Evolutionary conservation across 2,329 filamentous ascomycete genomes (phyloP).

Genomic region (Teratosphaeria epicoccoides): DNA sequence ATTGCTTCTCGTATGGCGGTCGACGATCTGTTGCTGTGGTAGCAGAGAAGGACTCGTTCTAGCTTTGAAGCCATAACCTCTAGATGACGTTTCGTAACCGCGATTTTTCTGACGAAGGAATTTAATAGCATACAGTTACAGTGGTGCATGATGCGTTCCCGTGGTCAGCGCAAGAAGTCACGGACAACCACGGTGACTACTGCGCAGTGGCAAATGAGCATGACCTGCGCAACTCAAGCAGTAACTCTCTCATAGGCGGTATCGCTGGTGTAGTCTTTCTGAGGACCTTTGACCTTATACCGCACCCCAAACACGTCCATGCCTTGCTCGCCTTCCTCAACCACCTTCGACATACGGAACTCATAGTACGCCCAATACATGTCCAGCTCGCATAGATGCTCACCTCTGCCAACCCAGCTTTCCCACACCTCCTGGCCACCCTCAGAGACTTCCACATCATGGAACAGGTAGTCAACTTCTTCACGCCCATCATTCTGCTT

Average conservation of each 20-base stretch:
- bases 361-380: constrained; percentile 61
- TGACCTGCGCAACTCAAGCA: background rate
- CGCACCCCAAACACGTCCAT: constrained; percentile 27
- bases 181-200: background rate
- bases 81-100: background rate
- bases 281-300: constrained; percentile 28
- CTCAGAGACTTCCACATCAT: constrained; percentile 55
- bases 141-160: background rate
- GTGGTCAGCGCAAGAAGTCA: background rate
- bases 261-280: constrained; percentile 29
- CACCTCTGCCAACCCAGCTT: constrained; percentile 52
- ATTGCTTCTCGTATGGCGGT: background rate
- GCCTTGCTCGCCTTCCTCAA: constrained; percentile 10
- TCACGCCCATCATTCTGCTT: constrained; percentile 30
- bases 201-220: background rate
- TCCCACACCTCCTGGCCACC: constrained; percentile 47
- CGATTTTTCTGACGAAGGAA: background rate
- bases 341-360: constrained; percentile 38
- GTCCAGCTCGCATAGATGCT: constrained; percentile 61
- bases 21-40: background rate
- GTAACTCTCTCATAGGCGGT: constrained; percentile 23
- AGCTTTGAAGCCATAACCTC: background rate
- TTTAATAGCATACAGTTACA: background rate
- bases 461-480: constrained; percentile 62
- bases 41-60: background rate